These are phyloP conservation scores for Vickermania ingenoplastis DNA, from an alignment of 208 protist genomes.

Conservation along the genomic window DNA sequence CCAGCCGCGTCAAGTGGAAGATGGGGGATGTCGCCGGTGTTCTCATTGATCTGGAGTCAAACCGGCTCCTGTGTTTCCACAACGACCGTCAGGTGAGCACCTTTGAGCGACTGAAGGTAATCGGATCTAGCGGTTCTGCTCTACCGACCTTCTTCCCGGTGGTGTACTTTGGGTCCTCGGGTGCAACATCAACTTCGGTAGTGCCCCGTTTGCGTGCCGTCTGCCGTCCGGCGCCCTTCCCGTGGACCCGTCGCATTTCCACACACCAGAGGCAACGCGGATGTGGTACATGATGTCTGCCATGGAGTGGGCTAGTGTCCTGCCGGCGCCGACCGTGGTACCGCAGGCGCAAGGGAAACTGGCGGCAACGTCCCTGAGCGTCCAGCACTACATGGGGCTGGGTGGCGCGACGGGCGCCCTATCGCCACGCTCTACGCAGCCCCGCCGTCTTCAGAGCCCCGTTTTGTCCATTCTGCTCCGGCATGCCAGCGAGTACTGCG, in stretches of 20 bases:
- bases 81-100: slow-evolving; percentile 61
- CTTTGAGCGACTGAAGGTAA: slow-evolving; percentile 27
- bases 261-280: slow-evolving; percentile 24
- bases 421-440: neutral
- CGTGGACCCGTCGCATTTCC: slow-evolving; percentile 60
- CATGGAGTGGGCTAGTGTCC: slow-evolving; percentile 13
- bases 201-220: slow-evolving; percentile 36
- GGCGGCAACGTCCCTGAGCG: neutral
- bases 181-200: slow-evolving; percentile 86
- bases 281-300: slow-evolving; percentile 52
- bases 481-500: slow-evolving; percentile 8
- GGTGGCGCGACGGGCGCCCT: neutral
- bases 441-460: slow-evolving; percentile 3
- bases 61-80: slow-evolving; percentile 49
- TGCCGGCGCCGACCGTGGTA: neutral
- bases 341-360: neutral
- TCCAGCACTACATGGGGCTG: neutral
- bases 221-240: slow-evolving; percentile 59
- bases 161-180: slow-evolving; percentile 24
- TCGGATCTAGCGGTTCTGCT: neutral
- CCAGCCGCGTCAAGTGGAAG: slow-evolving; percentile 61
- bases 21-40: slow-evolving; percentile 74
- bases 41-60: slow-evolving; percentile 58
- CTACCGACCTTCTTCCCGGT: slow-evolving; percentile 43
- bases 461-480: slow-evolving; percentile 6